Evolutionary conservation across 1,284 basidiomycete genomes (phyloP), one percentile per base, ranked within the genome.

Genomic region (Ganoderma boninense): DNA sequence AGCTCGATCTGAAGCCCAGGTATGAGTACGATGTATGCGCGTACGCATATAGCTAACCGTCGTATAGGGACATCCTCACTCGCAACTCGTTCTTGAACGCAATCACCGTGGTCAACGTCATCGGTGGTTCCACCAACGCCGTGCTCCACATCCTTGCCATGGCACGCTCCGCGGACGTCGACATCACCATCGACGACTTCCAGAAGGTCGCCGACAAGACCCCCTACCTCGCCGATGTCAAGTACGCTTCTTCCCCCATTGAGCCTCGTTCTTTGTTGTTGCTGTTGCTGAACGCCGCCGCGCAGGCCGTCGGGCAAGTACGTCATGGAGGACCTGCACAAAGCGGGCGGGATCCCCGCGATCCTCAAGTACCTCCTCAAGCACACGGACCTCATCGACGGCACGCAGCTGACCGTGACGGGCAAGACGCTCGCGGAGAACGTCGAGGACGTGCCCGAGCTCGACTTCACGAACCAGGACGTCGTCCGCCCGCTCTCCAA

Each of bases 281-380:
- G 49, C 62, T 62, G n/a, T 67, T 46, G 14, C 56, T 64, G 52
- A 52, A 29, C 35, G 67, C 1, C 60, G 67, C 1, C 60, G 14
- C 46, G 14, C 68, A 93, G 92, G 81, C 97, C 97, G 8, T 96
- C 94, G 38, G 97, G 97, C 35, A 93, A 93, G 84, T 98, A 97
- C 82, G 93, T 95, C 77, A 98, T 99, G 97, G 96, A 98, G 84
- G 97, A 99, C 80, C 87, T 99, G 43, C 95, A 98, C 86, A 90
- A 88, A 74, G 92, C 96, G 74, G 97, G 97, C 49, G 97, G 97
- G 70, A 92, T 97, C 72, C 97, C 97, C 0, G 89, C 89, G 1
- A 83, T 93, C 66, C 80, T 95, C 71, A 94, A 93, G 80, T 98
- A 98, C 83, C 89, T 99, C 62, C 86, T 97, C 73, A 94, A 96